Evolutionary conservation across 169 alveolate species (phyloP), one percentile per base, ranked within the genome.

Genomic region (Plasmodium cynomolgi): DNA sequence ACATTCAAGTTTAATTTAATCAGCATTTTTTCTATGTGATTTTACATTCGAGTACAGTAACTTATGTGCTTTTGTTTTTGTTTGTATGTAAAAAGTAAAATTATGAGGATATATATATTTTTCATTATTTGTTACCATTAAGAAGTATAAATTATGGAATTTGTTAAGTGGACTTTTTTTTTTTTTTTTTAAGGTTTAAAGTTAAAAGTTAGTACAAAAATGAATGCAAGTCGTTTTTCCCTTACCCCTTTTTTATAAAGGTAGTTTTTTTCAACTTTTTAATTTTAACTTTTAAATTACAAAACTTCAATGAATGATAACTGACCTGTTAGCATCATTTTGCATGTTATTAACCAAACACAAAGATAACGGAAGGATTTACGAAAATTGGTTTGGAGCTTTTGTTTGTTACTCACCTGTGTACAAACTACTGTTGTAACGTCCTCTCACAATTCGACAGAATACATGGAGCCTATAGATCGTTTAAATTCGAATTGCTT

Each of bases 401-500:
- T 68, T 68, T 68, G 41, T 20, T 23, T 11, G 77, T 20, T 68
- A 68, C 37, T 17, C 37, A 20, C 37, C 31, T 68, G 77, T 20
- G 31, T 68, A 68, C 8, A 20, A 20, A 68, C 31, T 68, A 68
- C 37, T 68, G 62, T 68, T 68, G 77, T 17, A 68, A 20, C 34
- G 77, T 1, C 37, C 4, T 9, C 37, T 1, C 41, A 23, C n/a
- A 26, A 68, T 68, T 68, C 1, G 37, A 68, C 37, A 23, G 44
- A 88, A 88, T 88, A 34, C 74, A 88, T 88, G 94, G 94, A 88
- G 83, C 91, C 83, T 29, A 62, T 77, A 37, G 83, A 80, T 88
- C 26, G 56, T 39, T 58, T 62, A 58, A 58, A 68, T 50, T 81
- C 83, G 47, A 80, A 41, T 79, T 79, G 26, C 82, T 1, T 68